Percentiles rank a stretch among this genome's conserved stretches.
Evolutionary conservation across 495 filamentous ascomycete genomes (phyloP).

Genomic region (Monascus purpureus): DNA sequence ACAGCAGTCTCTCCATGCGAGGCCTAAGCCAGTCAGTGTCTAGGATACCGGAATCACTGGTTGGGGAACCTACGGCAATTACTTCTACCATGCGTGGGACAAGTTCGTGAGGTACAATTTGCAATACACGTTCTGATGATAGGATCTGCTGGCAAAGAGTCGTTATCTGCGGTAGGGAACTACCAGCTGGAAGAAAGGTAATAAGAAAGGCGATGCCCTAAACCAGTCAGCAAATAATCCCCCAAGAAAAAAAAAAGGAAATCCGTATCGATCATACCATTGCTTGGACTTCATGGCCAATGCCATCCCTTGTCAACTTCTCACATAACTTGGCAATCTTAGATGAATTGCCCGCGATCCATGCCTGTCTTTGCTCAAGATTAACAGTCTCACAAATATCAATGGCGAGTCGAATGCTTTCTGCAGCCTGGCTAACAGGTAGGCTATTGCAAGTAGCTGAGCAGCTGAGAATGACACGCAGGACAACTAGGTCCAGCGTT

Average conservation of each 20-base stretch:
- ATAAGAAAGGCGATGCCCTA: conserved; percentile 27
- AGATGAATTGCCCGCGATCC: conserved; percentile 26
- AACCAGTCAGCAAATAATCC: conserved; percentile 4
- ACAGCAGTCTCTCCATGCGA: conserved; percentile 11
- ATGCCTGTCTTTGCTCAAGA: conserved; percentile 21
- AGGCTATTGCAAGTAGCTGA: conserved; percentile 25
- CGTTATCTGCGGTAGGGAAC: conserved; percentile 13
- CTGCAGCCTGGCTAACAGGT: conserved; percentile 23
- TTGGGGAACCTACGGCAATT: conserved; percentile 11
- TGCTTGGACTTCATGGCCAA: conserved; percentile 27
- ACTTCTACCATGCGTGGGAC: conserved; percentile 13
- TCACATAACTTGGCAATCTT: conserved; percentile 39
- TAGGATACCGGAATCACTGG: neutral
- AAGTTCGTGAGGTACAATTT: conserved; percentile 9
- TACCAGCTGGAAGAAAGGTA: conserved; percentile 11
- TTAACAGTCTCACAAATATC: conserved; percentile 33
- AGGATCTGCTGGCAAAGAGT: conserved; percentile 14
- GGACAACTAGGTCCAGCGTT: conserved; percentile 39
- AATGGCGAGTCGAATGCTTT: conserved; percentile 37
- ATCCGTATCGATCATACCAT: conserved; percentile 26
- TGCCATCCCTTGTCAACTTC: conserved; percentile 27
- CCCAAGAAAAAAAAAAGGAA: no score
- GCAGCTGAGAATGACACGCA: conserved; percentile 39
- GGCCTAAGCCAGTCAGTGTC: conserved; percentile 5
- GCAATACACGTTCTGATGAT: conserved; percentile 12